A percentile compares a stretch with the other conserved stretches of the same genome.
These are phyloP conservation scores for Dioszegia crocea DNA, from an alignment of 768 basidiomycete species.

Conservation along the genomic window DNA sequence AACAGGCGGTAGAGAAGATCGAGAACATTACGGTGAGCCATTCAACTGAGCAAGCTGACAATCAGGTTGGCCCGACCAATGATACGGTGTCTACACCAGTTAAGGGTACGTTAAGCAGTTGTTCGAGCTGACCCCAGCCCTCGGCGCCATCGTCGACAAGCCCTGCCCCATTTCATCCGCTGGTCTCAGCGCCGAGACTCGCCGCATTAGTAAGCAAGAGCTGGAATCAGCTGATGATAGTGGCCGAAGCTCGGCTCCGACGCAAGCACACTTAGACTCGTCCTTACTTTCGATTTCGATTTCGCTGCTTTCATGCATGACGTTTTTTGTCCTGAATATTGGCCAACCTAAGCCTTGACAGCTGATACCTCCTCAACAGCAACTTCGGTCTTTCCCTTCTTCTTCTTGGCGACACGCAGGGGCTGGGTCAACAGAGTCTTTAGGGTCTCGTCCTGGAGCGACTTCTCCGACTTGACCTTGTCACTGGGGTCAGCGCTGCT, in stretches of 20 bases:
- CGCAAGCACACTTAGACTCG: neutral
- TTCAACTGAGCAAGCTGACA: neutral
- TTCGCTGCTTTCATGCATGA: constrained; percentile 7
- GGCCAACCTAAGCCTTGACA: constrained; percentile 3
- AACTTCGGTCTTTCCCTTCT: constrained; percentile 44
- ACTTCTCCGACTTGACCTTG: constrained; percentile 81
- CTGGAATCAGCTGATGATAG: neutral
- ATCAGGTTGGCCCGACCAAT: neutral
- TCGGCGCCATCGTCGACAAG: neutral
- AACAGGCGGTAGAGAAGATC: constrained; percentile 8
- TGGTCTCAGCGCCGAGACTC: constrained; percentile 1
- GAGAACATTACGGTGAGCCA: neutral
- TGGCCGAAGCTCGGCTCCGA: constrained; percentile 2
- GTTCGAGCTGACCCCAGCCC: neutral
- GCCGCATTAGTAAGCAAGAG: neutral
- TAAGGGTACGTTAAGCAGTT: neutral
- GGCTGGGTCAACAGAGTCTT: constrained; percentile 72
- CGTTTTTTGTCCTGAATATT: neutral
- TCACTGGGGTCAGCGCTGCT: constrained; percentile 52
- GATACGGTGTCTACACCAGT: neutral
- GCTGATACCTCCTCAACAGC: constrained; percentile 12
- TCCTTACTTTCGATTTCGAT: constrained; percentile 1
- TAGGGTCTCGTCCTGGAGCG: constrained; percentile 79
- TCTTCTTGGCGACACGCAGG: constrained; percentile 86
- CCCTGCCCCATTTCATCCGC: neutral